Evolutionary conservation across 2,329 filamentous ascomycete species (phyloP).

Genomic region (Diaporthe sp.): DNA sequence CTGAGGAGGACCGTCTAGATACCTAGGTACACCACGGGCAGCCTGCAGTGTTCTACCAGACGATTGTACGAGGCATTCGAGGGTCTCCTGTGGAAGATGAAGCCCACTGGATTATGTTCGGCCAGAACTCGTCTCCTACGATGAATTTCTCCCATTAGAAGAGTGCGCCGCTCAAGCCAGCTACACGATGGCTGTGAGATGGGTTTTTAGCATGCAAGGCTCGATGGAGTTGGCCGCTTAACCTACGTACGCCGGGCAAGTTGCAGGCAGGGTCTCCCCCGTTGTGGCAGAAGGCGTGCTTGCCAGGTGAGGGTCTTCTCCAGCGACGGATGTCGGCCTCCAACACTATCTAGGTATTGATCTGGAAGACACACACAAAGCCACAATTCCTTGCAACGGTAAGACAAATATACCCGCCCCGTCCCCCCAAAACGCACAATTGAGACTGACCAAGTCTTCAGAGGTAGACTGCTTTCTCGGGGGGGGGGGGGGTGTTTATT

Average conservation of each 20-base stretch:
- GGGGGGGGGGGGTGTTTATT: background rate
- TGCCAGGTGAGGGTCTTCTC: background rate
- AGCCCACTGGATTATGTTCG: background rate
- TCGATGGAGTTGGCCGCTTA: background rate
- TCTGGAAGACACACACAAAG: background rate
- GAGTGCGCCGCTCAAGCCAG: background rate
- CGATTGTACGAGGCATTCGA: background rate
- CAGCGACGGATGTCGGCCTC: conserved; percentile 13
- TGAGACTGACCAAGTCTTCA: background rate
- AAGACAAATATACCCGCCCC: background rate
- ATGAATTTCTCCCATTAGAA: background rate
- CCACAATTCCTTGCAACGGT: background rate
- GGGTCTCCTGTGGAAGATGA: background rate
- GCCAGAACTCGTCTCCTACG: background rate
- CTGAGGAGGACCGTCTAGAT: background rate
- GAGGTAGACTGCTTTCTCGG: background rate
- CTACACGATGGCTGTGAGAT: no score
- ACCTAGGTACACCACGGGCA: background rate
- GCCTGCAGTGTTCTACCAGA: background rate
- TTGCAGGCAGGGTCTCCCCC: conserved; percentile 15
- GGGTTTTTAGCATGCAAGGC: background rate
- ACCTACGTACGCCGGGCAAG: background rate
- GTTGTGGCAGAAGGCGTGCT: background rate
- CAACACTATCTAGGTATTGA: background rate
- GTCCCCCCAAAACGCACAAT: background rate